A percentile compares a stretch with the other conserved stretches of the same genome.
Conservation (phyloP, 345 rosid species). For the Moricandia moricandioides region DNA sequence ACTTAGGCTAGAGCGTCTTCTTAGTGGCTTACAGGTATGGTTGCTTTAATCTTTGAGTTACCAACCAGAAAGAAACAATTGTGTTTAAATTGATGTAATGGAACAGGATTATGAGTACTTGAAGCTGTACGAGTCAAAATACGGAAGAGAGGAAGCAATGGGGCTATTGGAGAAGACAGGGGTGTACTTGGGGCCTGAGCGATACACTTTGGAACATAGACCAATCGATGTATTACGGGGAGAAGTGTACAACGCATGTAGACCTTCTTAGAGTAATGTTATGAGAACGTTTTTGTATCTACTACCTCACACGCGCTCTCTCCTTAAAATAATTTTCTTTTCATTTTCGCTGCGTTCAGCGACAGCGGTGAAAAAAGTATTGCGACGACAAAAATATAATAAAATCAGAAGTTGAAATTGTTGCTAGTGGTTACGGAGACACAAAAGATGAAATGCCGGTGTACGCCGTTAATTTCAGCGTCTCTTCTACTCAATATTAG, state of each 20-base stretch:
- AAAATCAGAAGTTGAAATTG: too few species aligned
- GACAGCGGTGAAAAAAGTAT: too few species aligned
- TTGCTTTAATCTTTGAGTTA: conserved; percentile 1
- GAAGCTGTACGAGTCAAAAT: conserved; percentile 68
- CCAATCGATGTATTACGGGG: conserved; percentile 85
- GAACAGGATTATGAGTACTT: conserved; percentile 79
- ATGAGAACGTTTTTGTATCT: conserved; percentile 10
- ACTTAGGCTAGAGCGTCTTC: conserved; percentile 81
- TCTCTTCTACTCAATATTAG: too few species aligned
- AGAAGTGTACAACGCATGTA: conserved; percentile 77
- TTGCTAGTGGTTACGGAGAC: too few species aligned
- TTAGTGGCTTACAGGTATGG: conserved; percentile 86
- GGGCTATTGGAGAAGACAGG: conserved; percentile 86
- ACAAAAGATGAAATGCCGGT: too few species aligned
- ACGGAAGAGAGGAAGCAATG: conserved; percentile 70
- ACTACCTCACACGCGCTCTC: background rate
- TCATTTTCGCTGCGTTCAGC: too few species aligned
- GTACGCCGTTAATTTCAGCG: too few species aligned
- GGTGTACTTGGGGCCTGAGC: conserved; percentile 81
- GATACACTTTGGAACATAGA: conserved; percentile 80
- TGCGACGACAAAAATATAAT: too few species aligned
- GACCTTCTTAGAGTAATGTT: conserved; percentile 21
- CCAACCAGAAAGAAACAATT: background rate
- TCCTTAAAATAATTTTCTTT: too few species aligned
- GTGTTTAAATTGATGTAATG: background rate